These are phyloP conservation scores for Magnolia sinica DNA, from an alignment of 164 flowering plant species.

Conservation along the genomic window DNA sequence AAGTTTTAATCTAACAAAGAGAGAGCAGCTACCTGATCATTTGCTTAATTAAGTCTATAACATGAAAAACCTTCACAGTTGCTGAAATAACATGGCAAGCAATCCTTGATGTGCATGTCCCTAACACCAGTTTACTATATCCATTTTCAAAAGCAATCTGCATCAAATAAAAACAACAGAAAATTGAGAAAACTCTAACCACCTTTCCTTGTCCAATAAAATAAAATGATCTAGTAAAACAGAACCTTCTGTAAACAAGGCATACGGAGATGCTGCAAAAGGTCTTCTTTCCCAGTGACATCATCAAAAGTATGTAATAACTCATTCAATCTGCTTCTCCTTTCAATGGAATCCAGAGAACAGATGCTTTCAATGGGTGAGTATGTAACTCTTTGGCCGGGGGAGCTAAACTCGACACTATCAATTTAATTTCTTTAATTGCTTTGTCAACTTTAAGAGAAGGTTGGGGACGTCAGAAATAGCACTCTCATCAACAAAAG, in stretches of 20 bases:
- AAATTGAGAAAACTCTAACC: background rate
- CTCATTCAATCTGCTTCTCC: slow-evolving; percentile 39
- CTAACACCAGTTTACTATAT: slow-evolving; percentile 70
- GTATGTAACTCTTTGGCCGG: slow-evolving; percentile 61
- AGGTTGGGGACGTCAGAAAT: slow-evolving; percentile 18
- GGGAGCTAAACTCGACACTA: slow-evolving; percentile 57
- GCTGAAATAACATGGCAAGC: slow-evolving; percentile 85
- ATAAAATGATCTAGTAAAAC: background rate
- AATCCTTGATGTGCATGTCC: slow-evolving; percentile 85
- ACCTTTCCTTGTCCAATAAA: background rate
- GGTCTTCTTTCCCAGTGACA: slow-evolving; percentile 88
- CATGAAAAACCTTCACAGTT: slow-evolving; percentile 72
- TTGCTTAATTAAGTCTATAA: background rate
- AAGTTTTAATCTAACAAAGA: background rate
- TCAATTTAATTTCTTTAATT: slow-evolving; percentile 42
- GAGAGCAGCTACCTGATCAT: background rate
- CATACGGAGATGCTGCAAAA: slow-evolving; percentile 68
- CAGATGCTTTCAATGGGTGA: slow-evolving; percentile 55
- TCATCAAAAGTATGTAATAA: slow-evolving; percentile 51
- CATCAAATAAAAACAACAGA: slow-evolving; percentile 10
- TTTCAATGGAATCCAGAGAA: slow-evolving; percentile 39
- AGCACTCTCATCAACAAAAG: slow-evolving; percentile 64
- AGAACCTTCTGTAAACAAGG: slow-evolving; percentile 80
- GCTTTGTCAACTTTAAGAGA: slow-evolving; percentile 35
- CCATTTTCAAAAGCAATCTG: slow-evolving; percentile 81